These are phyloP conservation scores for Wickerhamomyces tratensis DNA, from an alignment of 805 yeast species.

Conservation along the genomic window DNA sequence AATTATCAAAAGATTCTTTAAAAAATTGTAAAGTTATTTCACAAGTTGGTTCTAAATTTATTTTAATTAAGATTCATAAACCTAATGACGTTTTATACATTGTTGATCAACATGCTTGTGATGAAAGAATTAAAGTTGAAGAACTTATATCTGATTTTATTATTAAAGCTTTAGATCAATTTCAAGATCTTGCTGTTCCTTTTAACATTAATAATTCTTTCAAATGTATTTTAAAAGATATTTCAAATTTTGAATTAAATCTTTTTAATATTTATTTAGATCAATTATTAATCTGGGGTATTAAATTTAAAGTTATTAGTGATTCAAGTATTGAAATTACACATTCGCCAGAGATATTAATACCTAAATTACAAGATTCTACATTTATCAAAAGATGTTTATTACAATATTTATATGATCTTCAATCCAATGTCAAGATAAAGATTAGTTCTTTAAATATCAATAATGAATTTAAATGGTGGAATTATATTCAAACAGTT, in stretches of 20 bases:
- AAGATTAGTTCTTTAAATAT: constrained; percentile 1
- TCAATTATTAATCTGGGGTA: constrained; percentile 36
- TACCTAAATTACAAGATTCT: constrained; percentile 22
- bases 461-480: constrained; percentile 21
- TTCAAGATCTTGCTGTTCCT: constrained; percentile 7
- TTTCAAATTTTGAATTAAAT: constrained; percentile 23
- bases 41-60: constrained; percentile 59
- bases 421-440: constrained; percentile 23
- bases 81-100: constrained; percentile 24
- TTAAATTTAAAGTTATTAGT: constrained; percentile 14
- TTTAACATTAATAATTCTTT: constrained; percentile 4
- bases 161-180: constrained; percentile 15
- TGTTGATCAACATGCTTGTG: constrained; percentile 81
- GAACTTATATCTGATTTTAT: constrained; percentile 28
- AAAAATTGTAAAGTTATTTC: constrained; percentile 27
- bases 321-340: constrained; percentile 19
- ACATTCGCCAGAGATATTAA: constrained; percentile 35
- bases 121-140: constrained; percentile 65
- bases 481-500: constrained; percentile 27
- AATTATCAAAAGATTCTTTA: constrained; percentile 13
- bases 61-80: constrained; percentile 29
- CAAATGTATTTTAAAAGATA: background rate
- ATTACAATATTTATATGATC: constrained; percentile 34
- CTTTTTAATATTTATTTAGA: constrained; percentile 19
- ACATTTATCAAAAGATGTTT: constrained; percentile 27